Conservation (phyloP, 805 yeast genomes). For the Helenozyma rhizophorensis region DNA sequence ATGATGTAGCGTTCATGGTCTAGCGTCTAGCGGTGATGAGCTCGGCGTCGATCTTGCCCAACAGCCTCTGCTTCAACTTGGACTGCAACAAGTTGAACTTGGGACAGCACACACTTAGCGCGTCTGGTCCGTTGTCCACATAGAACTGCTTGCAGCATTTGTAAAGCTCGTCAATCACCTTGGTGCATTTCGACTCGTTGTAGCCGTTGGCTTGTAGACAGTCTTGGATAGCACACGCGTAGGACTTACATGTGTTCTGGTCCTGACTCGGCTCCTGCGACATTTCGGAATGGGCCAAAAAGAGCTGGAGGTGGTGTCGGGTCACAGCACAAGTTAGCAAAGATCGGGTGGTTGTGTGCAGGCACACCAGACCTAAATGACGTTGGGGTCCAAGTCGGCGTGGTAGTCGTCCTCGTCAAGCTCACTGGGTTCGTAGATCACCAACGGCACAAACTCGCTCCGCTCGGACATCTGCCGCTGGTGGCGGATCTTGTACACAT, state of each 20-base stretch:
- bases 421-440: slow-evolving; percentile 44
- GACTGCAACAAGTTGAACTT: slow-evolving; percentile 54
- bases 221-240: slow-evolving; percentile 81
- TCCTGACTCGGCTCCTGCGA: slow-evolving; percentile 1
- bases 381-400: slow-evolving; percentile 44
- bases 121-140: slow-evolving; percentile 50
- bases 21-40: slow-evolving; percentile 23
- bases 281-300: slow-evolving; percentile 1
- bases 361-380: slow-evolving; percentile 5
- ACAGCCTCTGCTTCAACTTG: slow-evolving; percentile 61
- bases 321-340: too few relatives aligned
- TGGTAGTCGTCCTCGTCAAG: slow-evolving; percentile 52
- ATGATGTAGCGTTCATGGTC: too few relatives aligned
- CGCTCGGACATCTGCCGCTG: slow-evolving; percentile 20
- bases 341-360: too few relatives aligned
- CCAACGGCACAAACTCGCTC: slow-evolving; percentile 39
- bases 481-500: slow-evolving; percentile 35
- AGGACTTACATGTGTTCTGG: slow-evolving; percentile 59
- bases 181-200: slow-evolving; percentile 72
- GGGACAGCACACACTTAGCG: slow-evolving; percentile 76
- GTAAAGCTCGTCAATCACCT: slow-evolving; percentile 65
- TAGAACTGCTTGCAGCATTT: slow-evolving; percentile 72
- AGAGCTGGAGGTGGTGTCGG: background rate
- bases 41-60: slow-evolving; percentile 57
- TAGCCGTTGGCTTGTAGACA: slow-evolving; percentile 61